These are phyloP conservation scores for Phaeosphaeria sp. DNA, from an alignment of 2,329 filamentous ascomycete genomes.

Conservation along the genomic window DNA sequence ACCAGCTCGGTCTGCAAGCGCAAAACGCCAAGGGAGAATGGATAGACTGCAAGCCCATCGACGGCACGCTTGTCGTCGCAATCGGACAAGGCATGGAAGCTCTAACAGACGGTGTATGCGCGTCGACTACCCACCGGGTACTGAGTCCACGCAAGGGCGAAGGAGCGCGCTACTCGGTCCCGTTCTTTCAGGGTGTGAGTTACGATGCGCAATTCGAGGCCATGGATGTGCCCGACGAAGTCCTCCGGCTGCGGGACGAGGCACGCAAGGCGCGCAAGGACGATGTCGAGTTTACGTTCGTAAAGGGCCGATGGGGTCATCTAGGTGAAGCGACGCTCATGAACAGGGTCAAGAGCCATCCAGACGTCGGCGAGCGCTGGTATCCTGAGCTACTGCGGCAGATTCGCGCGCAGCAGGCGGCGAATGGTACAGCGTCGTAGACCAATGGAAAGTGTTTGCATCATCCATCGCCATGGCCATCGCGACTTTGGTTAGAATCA, in stretches of 20 bases:
- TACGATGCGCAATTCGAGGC: conserved; percentile 81
- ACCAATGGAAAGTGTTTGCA: too few species aligned
- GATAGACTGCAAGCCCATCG: conserved; percentile 81
- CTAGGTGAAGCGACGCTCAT: conserved; percentile 84
- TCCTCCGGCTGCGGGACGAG: conserved; percentile 66
- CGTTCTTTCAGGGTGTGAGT: conserved; percentile 87
- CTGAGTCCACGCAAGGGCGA: conserved; percentile 73
- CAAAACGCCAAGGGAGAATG: conserved; percentile 80
- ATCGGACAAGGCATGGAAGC: conserved; percentile 90
- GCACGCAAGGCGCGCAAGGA: conserved; percentile 66
- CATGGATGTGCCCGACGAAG: conserved; percentile 70
- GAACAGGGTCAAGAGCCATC: conserved; percentile 86
- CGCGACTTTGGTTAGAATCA: not conserved
- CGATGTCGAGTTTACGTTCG: conserved; percentile 88
- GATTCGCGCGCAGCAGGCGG: conserved; percentile 51
- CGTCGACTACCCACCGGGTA: conserved; percentile 81
- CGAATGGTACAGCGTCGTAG: conserved; percentile 13
- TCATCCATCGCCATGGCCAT: not conserved
- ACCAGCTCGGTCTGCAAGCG: conserved; percentile 80
- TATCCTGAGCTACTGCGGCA: conserved; percentile 54
- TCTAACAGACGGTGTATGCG: conserved; percentile 81
- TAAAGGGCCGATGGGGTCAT: conserved; percentile 68
- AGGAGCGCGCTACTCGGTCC: conserved; percentile 79
- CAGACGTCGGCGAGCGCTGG: conserved; percentile 83
- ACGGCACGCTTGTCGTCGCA: conserved; percentile 81